A percentile compares a stretch with the other conserved stretches of the same genome.
Conservation (phyloP, 768 basidiomycete genomes). For the Lyophyllum semitale region DNA sequence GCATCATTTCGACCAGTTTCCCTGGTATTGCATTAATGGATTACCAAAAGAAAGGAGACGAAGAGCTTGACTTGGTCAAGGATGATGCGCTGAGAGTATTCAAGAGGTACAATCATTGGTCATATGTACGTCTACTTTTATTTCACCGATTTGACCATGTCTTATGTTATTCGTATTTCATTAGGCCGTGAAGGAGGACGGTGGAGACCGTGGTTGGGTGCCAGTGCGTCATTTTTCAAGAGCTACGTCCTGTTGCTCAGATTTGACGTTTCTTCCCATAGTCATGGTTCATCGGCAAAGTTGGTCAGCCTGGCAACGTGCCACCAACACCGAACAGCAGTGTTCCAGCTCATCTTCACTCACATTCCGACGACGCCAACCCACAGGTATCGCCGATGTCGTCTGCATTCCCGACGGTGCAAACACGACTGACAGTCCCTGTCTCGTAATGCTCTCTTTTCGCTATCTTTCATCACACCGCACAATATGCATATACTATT, state of each 20-base stretch:
- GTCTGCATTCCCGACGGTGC: conserved; percentile 70
- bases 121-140: conserved; percentile 60
- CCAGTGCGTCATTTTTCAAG: conserved; percentile 53
- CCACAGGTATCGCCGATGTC: conserved; percentile 78
- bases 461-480: neutral
- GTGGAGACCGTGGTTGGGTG: conserved; percentile 95
- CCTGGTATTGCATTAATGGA: conserved; percentile 97
- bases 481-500: neutral
- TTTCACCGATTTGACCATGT: conserved; percentile 9
- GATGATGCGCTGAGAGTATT: conserved; percentile 91
- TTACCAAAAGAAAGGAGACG: conserved; percentile 90
- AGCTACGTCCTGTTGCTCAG: neutral
- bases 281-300: conserved; percentile 97
- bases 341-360: conserved; percentile 29
- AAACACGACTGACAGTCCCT: conserved; percentile 34
- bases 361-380: conserved; percentile 36
- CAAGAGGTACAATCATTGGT: conserved; percentile 98
- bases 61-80: conserved; percentile 87
- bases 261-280: conserved; percentile 26
- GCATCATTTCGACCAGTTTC: conserved; percentile 97
- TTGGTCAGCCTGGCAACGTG: conserved; percentile 51
- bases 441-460: conserved; percentile 5
- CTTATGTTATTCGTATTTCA: neutral
- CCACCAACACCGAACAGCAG: conserved; percentile 48
- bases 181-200: conserved; percentile 90